Percentiles rank a stretch among this genome's conserved stretches.
phyloP scores from a whole-genome alignment of 768 basidiomycete species.

The Boletus sp. region DNA sequence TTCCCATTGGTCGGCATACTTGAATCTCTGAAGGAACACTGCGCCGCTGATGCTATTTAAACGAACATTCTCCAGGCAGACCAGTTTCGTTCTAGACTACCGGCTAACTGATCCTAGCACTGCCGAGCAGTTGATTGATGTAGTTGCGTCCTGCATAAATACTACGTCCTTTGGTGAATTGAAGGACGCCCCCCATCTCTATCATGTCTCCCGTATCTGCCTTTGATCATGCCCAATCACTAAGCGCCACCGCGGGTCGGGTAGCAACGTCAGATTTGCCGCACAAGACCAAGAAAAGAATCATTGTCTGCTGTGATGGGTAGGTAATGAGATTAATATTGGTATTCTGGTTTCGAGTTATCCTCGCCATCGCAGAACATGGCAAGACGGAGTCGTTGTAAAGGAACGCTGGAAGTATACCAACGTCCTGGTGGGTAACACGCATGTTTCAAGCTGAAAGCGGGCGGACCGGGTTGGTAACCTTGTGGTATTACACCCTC shows the following conservation, averaged over 20 bases:
- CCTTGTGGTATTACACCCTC: not conserved
- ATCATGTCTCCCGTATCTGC: conserved; percentile 13
- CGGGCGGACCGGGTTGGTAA: not conserved
- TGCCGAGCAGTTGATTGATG: not conserved
- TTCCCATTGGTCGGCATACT: not conserved
- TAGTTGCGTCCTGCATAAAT: conserved; percentile 25
- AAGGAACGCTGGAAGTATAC: conserved; percentile 47
- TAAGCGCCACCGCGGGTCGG: not conserved
- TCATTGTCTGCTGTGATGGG: conserved; percentile 78
- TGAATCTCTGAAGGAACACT: not conserved
- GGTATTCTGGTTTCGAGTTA: not conserved
- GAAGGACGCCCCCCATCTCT: not conserved
- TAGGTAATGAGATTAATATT: conserved; percentile 27
- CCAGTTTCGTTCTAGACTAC: not conserved
- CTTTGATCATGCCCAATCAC: not conserved
- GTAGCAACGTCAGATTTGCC: not conserved
- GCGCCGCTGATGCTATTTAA: not conserved
- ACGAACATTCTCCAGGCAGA: not conserved
- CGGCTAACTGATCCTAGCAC: not conserved
- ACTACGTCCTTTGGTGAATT: conserved; percentile 8
- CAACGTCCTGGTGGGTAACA: conserved; percentile 48
- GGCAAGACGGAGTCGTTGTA: conserved; percentile 61
- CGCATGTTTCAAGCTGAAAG: not conserved
- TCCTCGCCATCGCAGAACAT: conserved; percentile 45
- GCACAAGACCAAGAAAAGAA: conserved; percentile 46